These are phyloP conservation scores for Neurospora africana DNA, from an alignment of 495 filamentous ascomycete genomes.

Conservation along the genomic window DNA sequence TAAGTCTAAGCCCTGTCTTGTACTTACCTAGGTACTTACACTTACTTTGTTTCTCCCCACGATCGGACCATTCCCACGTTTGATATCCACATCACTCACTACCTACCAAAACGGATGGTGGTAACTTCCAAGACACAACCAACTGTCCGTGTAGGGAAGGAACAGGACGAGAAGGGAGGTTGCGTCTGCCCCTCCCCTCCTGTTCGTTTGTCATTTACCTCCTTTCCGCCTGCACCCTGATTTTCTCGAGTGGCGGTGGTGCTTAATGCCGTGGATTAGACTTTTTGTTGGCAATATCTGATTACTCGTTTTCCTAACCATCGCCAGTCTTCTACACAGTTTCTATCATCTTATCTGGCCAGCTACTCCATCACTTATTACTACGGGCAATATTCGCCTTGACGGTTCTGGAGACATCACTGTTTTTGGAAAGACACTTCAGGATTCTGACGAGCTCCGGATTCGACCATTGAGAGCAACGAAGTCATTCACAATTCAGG, in stretches of 20 bases:
- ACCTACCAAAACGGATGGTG: neutral
- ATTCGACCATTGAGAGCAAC: neutral
- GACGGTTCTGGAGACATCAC: neutral
- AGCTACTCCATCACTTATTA: neutral
- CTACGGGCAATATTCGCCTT: neutral
- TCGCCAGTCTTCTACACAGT: too few relatives aligned
- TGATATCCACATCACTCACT: neutral
- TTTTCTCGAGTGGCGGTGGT: neutral
- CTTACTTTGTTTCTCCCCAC: neutral
- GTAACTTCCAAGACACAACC: neutral
- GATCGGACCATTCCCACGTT: neutral
- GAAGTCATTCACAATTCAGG: neutral
- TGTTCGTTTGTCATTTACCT: neutral
- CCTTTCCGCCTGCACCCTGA: neutral
- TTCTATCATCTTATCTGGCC: neutral
- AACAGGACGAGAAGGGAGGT: neutral
- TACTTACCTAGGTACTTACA: too few relatives aligned
- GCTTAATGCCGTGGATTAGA: neutral
- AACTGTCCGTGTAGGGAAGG: neutral
- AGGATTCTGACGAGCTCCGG: neutral
- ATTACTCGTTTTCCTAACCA: neutral
- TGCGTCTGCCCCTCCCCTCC: neutral
- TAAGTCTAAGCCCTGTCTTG: neutral
- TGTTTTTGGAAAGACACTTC: neutral
- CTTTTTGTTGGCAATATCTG: neutral